phyloP scores from a whole-genome alignment of 495 filamentous ascomycete species.

The Letharia lupina region DNA sequence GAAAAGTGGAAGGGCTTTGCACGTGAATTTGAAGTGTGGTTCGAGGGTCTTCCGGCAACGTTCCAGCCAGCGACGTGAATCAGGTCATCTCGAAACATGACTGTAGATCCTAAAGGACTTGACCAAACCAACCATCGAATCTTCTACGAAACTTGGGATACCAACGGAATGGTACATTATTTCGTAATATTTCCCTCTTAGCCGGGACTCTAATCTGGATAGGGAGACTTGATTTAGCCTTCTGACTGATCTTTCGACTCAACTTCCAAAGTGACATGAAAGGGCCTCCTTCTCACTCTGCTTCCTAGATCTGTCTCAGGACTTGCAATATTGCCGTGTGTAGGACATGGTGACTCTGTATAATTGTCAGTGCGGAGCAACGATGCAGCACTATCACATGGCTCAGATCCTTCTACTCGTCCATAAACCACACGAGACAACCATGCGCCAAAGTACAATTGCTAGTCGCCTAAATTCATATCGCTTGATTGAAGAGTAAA shows the following conservation, averaged over 20 bases:
- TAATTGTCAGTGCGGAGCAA: constrained; percentile 30
- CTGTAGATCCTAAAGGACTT: constrained; percentile 21
- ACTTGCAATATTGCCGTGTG: too few relatives aligned
- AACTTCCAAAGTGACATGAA: neutral
- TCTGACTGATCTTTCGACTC: neutral
- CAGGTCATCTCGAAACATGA: constrained; percentile 6
- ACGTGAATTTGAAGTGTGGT: constrained; percentile 51
- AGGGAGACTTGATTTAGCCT: too few relatives aligned
- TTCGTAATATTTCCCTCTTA: neutral
- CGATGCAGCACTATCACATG: constrained; percentile 58
- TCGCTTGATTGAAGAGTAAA: constrained; percentile 45
- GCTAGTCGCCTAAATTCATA: constrained; percentile 45
- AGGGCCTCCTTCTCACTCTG: neutral
- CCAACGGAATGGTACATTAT: constrained; percentile 43
- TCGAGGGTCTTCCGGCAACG: constrained; percentile 47
- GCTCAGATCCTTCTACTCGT: constrained; percentile 52
- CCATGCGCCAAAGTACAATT: constrained; percentile 42
- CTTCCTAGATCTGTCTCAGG: constrained; percentile 30
- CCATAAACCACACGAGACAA: constrained; percentile 53
- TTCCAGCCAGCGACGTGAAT: constrained; percentile 46
- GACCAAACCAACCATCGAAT: constrained; percentile 30
- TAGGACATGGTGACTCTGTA: too few relatives aligned
- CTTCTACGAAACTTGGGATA: constrained; percentile 55
- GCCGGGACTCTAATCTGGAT: neutral
- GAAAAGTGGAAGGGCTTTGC: constrained; percentile 49